Evolutionary conservation across 805 yeast genomes (phyloP).

Genomic region (Clavispora phyllophila): DNA sequence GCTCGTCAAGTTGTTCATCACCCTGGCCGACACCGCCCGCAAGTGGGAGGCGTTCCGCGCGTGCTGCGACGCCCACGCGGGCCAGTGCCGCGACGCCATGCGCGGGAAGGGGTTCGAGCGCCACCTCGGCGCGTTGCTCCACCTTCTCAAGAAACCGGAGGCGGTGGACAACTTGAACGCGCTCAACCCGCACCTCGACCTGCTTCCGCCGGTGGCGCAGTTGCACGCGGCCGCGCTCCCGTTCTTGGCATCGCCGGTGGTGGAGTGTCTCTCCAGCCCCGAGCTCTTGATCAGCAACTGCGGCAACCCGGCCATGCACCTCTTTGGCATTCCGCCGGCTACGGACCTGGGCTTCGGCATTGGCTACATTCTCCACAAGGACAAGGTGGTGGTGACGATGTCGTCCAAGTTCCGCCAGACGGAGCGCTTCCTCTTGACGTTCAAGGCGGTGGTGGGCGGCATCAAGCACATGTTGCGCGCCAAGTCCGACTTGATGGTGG

Average conservation of each 20-base stretch:
- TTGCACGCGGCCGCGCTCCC: conserved; percentile 18
- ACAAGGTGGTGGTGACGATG: conserved; percentile 73
- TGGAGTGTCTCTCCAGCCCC: conserved; percentile 32
- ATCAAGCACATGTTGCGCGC: conserved; percentile 46
- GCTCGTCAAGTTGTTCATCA: conserved; percentile 59
- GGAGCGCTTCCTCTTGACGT: conserved; percentile 64
- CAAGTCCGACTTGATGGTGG: conserved; percentile 27
- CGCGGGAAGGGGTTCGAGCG: conserved; percentile 68
- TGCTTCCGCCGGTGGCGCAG: conserved; percentile 8
- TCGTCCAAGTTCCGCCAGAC: conserved; percentile 90
- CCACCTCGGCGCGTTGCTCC: conserved; percentile 61
- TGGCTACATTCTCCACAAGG: conserved; percentile 80
- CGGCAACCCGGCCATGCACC: conserved; percentile 82
- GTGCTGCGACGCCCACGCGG: conserved; percentile 49
- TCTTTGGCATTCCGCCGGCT: conserved; percentile 91
- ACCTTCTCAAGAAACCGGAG: conserved; percentile 45
- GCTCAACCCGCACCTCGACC: conserved; percentile 25
- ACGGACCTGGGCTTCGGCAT: conserved; percentile 89
- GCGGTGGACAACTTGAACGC: conserved; percentile 33
- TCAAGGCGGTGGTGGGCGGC: conserved; percentile 57
- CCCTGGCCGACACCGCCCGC: conserved; percentile 41
- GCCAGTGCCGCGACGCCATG: conserved; percentile 47
- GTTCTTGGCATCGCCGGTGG: conserved; percentile 27
- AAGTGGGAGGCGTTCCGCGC: conserved; percentile 49
- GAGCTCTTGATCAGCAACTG: conserved; percentile 54